These are phyloP conservation scores for Candida neerlandica DNA, from an alignment of 1,139 yeast genomes.

Conservation along the genomic window DNA sequence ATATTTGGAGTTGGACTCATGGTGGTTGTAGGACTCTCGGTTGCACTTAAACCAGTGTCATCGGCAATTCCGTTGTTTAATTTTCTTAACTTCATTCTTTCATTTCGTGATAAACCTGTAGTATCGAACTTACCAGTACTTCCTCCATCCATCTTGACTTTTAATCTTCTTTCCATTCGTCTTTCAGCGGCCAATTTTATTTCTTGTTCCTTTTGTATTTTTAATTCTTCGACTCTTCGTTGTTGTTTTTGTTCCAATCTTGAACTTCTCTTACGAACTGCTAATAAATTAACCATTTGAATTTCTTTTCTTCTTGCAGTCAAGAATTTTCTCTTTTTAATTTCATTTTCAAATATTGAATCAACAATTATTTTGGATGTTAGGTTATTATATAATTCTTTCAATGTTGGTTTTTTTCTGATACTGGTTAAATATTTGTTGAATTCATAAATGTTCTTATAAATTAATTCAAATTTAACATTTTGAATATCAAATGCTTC, in stretches of 20 bases:
- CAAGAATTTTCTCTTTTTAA: constrained; percentile 44
- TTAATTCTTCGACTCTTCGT: constrained; percentile 40
- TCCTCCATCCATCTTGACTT: constrained; percentile 17
- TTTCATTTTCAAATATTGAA: constrained; percentile 27
- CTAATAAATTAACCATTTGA: constrained; percentile 49
- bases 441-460: constrained; percentile 36
- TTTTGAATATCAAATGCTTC: constrained; percentile 34
- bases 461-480: constrained; percentile 35
- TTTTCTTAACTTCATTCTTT: constrained; percentile 41
- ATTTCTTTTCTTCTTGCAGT: constrained; percentile 48
- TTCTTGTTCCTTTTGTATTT: constrained; percentile 34
- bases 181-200: constrained; percentile 36
- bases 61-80: constrained; percentile 9
- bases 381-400: constrained; percentile 18
- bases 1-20: constrained; percentile 7
- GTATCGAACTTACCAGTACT: constrained; percentile 8
- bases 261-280: constrained; percentile 52
- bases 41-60: background rate
- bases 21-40: constrained; percentile 7
- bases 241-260: constrained; percentile 54
- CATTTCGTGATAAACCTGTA: constrained; percentile 38
- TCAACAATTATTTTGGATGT: constrained; percentile 27
- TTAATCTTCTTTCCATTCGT: constrained; percentile 41
- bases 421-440: constrained; percentile 25
- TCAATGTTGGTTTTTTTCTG: constrained; percentile 21